Percentiles rank a stretch among this genome's conserved stretches.
Evolutionary conservation across 306 rosid genomes (phyloP).

Genomic region (Begonia masoniana): DNA sequence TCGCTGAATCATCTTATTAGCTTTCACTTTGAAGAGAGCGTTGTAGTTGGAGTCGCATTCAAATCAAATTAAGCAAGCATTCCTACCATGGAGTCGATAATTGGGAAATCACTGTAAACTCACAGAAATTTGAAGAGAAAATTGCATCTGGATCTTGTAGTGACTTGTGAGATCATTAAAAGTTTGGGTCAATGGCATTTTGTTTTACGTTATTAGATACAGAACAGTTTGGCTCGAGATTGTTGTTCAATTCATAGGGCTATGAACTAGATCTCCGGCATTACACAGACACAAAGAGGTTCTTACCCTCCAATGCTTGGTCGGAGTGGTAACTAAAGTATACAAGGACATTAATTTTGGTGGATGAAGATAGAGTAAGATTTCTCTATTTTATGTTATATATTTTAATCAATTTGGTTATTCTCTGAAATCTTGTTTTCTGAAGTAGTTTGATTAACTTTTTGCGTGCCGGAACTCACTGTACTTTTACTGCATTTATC

Average conservation of each 20-base stretch:
- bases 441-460: too few species aligned
- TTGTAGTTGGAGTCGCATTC: constrained; percentile 15
- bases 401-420: constrained; percentile 1
- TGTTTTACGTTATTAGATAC: constrained; percentile 37
- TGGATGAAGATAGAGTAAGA: constrained; percentile 53
- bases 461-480: too few species aligned
- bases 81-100: constrained; percentile 15
- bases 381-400: too few species aligned
- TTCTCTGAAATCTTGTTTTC: not conserved
- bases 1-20: constrained; percentile 17
- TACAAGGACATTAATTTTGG: too few species aligned
- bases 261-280: too few species aligned
- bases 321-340: constrained; percentile 60
- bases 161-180: constrained; percentile 50
- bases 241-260: too few species aligned
- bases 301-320: constrained; percentile 36
- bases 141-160: constrained; percentile 60
- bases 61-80: constrained; percentile 19
- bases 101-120: constrained; percentile 32
- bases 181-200: not conserved
- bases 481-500: not conserved
- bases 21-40: constrained; percentile 22
- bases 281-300: too few species aligned
- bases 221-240: too few species aligned
- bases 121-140: constrained; percentile 43